phyloP scores from a whole-genome alignment of 257 asterid genomes.

The Gentiana dahurica region DNA sequence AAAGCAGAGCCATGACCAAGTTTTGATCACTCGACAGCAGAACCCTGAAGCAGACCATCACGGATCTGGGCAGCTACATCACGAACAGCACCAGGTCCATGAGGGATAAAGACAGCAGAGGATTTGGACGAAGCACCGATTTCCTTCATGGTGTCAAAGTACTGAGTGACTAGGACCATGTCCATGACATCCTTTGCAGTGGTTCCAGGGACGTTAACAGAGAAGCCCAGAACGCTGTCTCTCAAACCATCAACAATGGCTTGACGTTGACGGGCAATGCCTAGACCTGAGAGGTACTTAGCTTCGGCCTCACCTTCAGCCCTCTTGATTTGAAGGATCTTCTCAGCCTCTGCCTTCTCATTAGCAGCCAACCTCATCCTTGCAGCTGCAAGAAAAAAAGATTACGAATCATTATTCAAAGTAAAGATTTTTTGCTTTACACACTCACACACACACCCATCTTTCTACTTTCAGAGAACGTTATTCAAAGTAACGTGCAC shows the following conservation, averaged over 20 bases:
- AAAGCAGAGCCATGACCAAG: no score
- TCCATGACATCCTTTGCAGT: conserved; percentile 21
- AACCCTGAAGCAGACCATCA: conserved; percentile 13
- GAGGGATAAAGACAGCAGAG: conserved; percentile 19
- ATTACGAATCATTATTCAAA: no score
- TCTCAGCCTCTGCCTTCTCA: conserved; percentile 30
- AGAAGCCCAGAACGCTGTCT: conserved; percentile 17
- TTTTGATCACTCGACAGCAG: neutral
- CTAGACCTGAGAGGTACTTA: conserved; percentile 18
- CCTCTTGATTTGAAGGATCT: conserved; percentile 18
- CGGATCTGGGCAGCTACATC: conserved; percentile 14
- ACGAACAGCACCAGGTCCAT: conserved; percentile 9
- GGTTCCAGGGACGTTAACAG: conserved; percentile 15
- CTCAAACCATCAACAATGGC: conserved; percentile 23
- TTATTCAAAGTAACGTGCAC: no score
- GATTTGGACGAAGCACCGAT: conserved; percentile 19
- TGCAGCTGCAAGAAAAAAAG: conserved; percentile 37
- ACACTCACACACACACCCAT: no score
- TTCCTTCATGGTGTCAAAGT: conserved; percentile 24
- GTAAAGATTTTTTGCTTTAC: no score
- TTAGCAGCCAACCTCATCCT: conserved; percentile 78
- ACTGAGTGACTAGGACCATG: conserved; percentile 23
- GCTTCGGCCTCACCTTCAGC: conserved; percentile 28
- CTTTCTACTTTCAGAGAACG: no score
- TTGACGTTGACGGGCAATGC: conserved; percentile 24